Evolutionary conservation across 1,284 basidiomycete genomes (phyloP), one percentile per base, ranked within the genome.

Genomic region (Cystobasidiaceae sp.): DNA sequence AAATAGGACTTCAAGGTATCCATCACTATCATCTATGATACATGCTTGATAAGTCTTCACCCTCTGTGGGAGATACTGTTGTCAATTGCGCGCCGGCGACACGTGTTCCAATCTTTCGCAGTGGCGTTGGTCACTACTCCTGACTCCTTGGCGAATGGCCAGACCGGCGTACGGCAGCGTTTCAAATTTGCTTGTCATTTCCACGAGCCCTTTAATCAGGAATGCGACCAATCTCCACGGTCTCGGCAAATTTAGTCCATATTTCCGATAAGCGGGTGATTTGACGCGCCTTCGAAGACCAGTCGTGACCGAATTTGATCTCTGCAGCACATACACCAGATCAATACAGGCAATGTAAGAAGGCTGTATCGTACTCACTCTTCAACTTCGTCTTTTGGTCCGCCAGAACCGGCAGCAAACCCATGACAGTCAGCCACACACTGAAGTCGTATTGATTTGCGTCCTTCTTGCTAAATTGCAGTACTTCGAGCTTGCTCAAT

Each of bases 371-470:
- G 30, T 8, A 62, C 52, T 49, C 44, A 64, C 61, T 56, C 61
- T 64, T 56, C n/a, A 64, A 15, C 51, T 64, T 64, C 44, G 51
- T 44, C 37, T 52, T 64, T n/a, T 64, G 39, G n/a, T 64, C 61
- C 4, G 45, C 7, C 15, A 64, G 52, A 13, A 41, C 27, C 2
- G 61, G 61, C n/a, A 55, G 28, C 23, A 64, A 34, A 4, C 61
- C 61, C 41, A 64, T 6, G 3, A 44, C 19, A 8, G 51, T 54
- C 19, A 37, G 21, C 61, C 61, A 64, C 9, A 25, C 61, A n/a
- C 15, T 37, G 27, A 25, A 27, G 23, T 64, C 61, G 27, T 64
- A 64, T 13, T 19, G 43, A 17, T 39, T 15, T 5, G 61, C 61
- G 33, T 55, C 48, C 32, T 32, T 37, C 61, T 51, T 64, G 32